Conservation (phyloP, 768 basidiomycete species). For the Xerocomellus chrysenteron region DNA sequence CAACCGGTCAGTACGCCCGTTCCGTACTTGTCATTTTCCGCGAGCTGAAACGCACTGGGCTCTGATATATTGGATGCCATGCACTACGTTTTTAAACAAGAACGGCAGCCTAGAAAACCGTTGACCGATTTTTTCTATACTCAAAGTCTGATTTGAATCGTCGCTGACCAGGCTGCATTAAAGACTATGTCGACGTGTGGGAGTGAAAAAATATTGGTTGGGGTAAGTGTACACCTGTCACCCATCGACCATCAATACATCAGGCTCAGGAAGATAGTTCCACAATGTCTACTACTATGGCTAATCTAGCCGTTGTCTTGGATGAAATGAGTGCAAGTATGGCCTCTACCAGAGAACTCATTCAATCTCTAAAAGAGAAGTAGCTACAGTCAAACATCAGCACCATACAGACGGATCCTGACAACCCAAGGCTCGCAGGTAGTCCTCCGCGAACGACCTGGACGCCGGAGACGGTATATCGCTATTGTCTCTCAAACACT, state of each 20-base stretch:
- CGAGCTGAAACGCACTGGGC: constrained; percentile 64
- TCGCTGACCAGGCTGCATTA: constrained; percentile 9
- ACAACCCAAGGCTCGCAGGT: constrained; percentile 20
- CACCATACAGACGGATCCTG: constrained; percentile 9
- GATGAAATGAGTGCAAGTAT: constrained; percentile 66
- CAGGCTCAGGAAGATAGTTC: too few species aligned
- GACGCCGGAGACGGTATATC: constrained; percentile 83
- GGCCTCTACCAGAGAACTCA: constrained; percentile 53
- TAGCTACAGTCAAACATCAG: constrained; percentile 24
- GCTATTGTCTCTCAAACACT: constrained; percentile 83
- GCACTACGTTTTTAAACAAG: constrained; percentile 47
- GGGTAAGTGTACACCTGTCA: constrained; percentile 1
- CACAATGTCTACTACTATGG: constrained; percentile 11
- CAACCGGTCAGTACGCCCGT: constrained; percentile 1
- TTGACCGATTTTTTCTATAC: constrained; percentile 43
- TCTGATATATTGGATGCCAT: constrained; percentile 51
- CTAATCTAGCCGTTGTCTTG: constrained; percentile 26
- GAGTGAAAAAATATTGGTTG: background rate
- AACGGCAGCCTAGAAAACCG: constrained; percentile 68
- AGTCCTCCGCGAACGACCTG: constrained; percentile 34
- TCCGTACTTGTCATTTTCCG: too few species aligned
- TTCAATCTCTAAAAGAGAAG: constrained; percentile 58
- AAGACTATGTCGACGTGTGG: constrained; percentile 1
- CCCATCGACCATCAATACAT: background rate
- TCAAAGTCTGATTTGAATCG: background rate